A percentile compares a stretch with the other conserved stretches of the same genome.
These are phyloP conservation scores for Xerocomus spinulosus DNA, from an alignment of 768 basidiomycete genomes.

Conservation along the genomic window DNA sequence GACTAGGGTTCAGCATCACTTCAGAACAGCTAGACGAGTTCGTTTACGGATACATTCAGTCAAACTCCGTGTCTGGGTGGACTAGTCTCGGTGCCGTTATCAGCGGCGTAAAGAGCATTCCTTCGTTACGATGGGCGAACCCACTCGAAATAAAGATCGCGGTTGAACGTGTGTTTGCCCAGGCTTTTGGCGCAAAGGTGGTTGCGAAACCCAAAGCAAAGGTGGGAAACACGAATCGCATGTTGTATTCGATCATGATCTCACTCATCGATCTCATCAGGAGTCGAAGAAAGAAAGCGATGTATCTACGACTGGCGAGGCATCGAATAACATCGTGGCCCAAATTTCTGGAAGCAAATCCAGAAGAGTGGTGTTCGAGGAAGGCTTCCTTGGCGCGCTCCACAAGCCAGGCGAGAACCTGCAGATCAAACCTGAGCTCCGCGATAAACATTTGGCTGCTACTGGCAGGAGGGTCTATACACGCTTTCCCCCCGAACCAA, in stretches of 20 bases:
- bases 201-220: conserved; percentile 61
- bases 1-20: conserved; percentile 73
- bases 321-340: conserved; percentile 19
- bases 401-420: conserved; percentile 94
- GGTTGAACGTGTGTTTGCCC: conserved; percentile 63
- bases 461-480: conserved; percentile 88
- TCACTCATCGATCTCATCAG: conserved; percentile 24
- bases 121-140: conserved; percentile 75
- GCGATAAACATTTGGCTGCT: conserved; percentile 71
- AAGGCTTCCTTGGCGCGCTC: conserved; percentile 89
- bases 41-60: conserved; percentile 54
- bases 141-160: conserved; percentile 81
- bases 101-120: conserved; percentile 54
- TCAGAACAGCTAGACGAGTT: conserved; percentile 53
- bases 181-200: conserved; percentile 71
- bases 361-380: conserved; percentile 76
- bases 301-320: conserved; percentile 6
- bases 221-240: conserved; percentile 33
- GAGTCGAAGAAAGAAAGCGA: conserved; percentile 46
- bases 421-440: conserved; percentile 73
- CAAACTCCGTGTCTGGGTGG: conserved; percentile 67
- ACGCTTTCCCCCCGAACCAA: conserved; percentile 98
- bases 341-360: conserved; percentile 34
- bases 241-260: not conserved
- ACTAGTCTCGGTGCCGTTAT: conserved; percentile 63